Evolutionary conservation across 2,329 filamentous ascomycete genomes (phyloP).

Genomic region (Microsporum ferrugineum): DNA sequence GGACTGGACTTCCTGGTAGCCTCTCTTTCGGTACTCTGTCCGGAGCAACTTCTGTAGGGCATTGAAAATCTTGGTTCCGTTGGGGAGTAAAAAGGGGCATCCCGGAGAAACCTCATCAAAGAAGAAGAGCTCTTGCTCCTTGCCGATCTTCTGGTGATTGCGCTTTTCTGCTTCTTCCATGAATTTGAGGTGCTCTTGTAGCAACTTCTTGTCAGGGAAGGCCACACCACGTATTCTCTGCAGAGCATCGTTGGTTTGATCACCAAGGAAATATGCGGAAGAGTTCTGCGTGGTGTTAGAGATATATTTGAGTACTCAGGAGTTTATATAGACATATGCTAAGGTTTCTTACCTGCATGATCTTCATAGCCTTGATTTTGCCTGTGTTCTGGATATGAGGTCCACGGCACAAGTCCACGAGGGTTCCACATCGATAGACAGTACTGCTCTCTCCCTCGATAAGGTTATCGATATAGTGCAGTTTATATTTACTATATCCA

Average conservation of each 20-base stretch:
- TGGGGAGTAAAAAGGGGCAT: slow-evolving; percentile 81
- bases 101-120: slow-evolving; percentile 92
- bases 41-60: slow-evolving; percentile 70
- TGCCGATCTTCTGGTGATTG: slow-evolving; percentile 86
- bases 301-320: neutral
- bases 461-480: slow-evolving; percentile 91
- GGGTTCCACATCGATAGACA: slow-evolving; percentile 83
- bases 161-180: slow-evolving; percentile 96
- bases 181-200: slow-evolving; percentile 88
- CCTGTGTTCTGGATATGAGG: slow-evolving; percentile 91
- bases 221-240: slow-evolving; percentile 95
- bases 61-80: slow-evolving; percentile 90
- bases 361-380: slow-evolving; percentile 85
- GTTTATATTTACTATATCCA: slow-evolving; percentile 95
- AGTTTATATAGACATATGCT: neutral
- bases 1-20: slow-evolving; percentile 88
- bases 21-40: slow-evolving; percentile 81
- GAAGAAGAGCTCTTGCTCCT: slow-evolving; percentile 94
- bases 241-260: slow-evolving; percentile 85
- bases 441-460: slow-evolving; percentile 87
- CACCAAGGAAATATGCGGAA: slow-evolving; percentile 84
- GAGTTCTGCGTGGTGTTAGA: slow-evolving; percentile 45
- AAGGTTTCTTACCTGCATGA: slow-evolving; percentile 55
- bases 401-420: slow-evolving; percentile 91
- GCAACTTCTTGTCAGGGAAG: slow-evolving; percentile 91